phyloP scores from a whole-genome alignment of 176 grass and related monocot species.

The Otatea glauca region DNA sequence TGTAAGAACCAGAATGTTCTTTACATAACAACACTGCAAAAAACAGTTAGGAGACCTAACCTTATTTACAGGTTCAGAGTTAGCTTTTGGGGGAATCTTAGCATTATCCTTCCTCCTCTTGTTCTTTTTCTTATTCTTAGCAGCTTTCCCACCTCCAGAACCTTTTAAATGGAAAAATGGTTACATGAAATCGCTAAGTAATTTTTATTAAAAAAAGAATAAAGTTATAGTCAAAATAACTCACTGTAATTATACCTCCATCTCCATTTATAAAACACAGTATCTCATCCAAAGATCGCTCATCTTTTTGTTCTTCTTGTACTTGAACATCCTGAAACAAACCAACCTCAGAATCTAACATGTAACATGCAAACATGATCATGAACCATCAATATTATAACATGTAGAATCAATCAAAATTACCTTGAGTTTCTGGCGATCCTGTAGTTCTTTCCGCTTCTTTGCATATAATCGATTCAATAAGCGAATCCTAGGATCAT shows the following conservation, averaged over 20 bases:
- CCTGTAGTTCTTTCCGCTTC: constrained; percentile 96
- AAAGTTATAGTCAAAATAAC: constrained; percentile 53
- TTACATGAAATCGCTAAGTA: constrained; percentile 29
- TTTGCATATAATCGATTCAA: constrained; percentile 98
- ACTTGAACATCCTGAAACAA: constrained; percentile 78
- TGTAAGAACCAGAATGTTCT: constrained; percentile 41
- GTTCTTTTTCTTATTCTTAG: constrained; percentile 95
- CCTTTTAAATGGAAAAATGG: constrained; percentile 59
- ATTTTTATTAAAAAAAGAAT: constrained; percentile 30
- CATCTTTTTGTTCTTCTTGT: constrained; percentile 81
- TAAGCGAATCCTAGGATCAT: constrained; percentile 93
- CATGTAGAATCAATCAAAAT: background rate
- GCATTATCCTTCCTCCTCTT: constrained; percentile 77
- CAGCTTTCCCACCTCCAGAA: constrained; percentile 70
- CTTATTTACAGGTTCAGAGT: constrained; percentile 60
- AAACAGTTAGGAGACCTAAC: constrained; percentile 45
- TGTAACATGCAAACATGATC: constrained; percentile 29
- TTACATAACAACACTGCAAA: constrained; percentile 31
- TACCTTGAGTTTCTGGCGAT: constrained; percentile 94
- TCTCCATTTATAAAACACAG: constrained; percentile 99
- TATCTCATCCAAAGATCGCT: constrained; percentile 96
- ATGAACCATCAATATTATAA: background rate
- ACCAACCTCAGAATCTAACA: constrained; percentile 28
- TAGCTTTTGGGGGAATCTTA: constrained; percentile 62
- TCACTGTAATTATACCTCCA: constrained; percentile 80